Evolutionary conservation across 139 green algal species (phyloP), one percentile per base, ranked within the genome.

Genomic region (Desmodesmus armatus): DNA sequence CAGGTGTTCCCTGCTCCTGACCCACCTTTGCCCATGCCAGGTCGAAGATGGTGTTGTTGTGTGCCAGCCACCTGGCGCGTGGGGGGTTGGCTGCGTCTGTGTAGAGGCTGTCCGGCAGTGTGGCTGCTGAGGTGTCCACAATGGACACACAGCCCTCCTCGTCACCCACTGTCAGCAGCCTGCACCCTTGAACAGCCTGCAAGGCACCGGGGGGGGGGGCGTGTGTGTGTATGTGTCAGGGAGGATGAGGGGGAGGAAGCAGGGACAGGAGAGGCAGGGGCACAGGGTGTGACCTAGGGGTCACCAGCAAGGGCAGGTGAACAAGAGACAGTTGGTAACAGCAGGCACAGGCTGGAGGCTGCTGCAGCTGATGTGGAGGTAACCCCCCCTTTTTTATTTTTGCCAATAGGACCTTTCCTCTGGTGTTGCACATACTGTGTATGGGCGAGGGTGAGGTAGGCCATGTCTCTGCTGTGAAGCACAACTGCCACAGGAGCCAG

Each of bases 41-140:
- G 89, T 97, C 95, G 82, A 96, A 98, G 17, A 98, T 91, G 25
- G 92, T 92, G 82, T 98, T 98, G 31, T 91, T 67, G 85, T 97
- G 94, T 29, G 91, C 93, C 40, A 85, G 39, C 92, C 92, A 98
- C 71, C 93, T 89, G 5, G 93, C 93, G 3, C 47, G 41, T 0
- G 92, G 94, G 29, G 58, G 35, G 29, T 60, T 77, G 17, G 27
- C 47, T 25, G 44, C 66, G 21, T 87, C 85, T 27, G 88, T 82
- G 21, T 73, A 80, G 9, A 89, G 80, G 13, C 35, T 58, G 1
- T 55, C 23, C 4, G 91, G 83, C 49, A 91, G 89, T 17, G 84
- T 31, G 11, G 71, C 25, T 27, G 41, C 27, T 0, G 62, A 49
- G 1, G 93, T 94, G 80, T 94, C 80, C 0, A 95, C 62, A 27